Percentiles rank a stretch among this genome's conserved stretches.
These are phyloP conservation scores for Starmera stellimalicola DNA, from an alignment of 1,139 yeast species.

Conservation along the genomic window DNA sequence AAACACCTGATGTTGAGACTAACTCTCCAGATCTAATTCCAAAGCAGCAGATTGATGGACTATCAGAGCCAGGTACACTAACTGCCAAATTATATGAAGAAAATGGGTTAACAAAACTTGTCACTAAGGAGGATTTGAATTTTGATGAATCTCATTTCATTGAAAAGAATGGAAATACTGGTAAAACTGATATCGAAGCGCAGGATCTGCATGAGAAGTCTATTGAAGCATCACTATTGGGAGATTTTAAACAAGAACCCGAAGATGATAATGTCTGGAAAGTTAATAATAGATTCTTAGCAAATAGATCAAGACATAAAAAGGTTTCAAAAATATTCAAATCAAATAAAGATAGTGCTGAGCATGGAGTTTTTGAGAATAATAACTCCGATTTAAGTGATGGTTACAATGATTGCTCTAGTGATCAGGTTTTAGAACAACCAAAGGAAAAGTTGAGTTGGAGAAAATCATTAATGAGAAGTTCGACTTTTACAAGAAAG, in stretches of 20 bases:
- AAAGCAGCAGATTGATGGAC: neutral
- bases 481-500: neutral
- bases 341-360: neutral
- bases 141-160: neutral
- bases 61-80: constrained; percentile 7
- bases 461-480: constrained; percentile 5
- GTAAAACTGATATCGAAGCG: neutral
- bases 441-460: constrained; percentile 4
- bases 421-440: neutral
- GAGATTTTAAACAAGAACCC: neutral
- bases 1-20: neutral
- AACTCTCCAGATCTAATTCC: neutral
- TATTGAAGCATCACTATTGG: neutral
- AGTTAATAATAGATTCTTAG: constrained; percentile 4
- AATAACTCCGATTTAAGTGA: too few relatives aligned
- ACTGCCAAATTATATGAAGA: constrained; percentile 9
- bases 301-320: neutral
- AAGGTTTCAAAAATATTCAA: neutral
- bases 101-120: constrained; percentile 1
- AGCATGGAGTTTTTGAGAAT: too few relatives aligned
- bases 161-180: neutral
- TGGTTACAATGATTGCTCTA: neutral
- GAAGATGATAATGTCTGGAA: constrained; percentile 4
- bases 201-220: neutral
- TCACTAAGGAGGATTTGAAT: neutral